Conservation (phyloP, 768 basidiomycete species). For the Hortiboletus flavorubellus region DNA sequence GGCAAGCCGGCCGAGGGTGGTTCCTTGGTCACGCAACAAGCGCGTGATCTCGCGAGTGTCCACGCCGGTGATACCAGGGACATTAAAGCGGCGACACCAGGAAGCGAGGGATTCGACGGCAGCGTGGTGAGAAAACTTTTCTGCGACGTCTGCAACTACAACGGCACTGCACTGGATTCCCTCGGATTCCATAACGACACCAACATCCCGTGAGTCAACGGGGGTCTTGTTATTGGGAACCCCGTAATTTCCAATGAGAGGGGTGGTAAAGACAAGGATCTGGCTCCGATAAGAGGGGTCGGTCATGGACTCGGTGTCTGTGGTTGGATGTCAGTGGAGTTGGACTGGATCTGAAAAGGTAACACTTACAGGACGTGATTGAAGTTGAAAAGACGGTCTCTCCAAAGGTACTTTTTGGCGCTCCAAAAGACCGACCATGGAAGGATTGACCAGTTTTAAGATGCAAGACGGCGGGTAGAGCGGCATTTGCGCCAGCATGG, state of each 20-base stretch:
- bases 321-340: slow-evolving; percentile 9
- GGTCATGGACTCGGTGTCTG: slow-evolving; percentile 99
- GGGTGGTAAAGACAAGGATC: slow-evolving; percentile 97
- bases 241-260: slow-evolving; percentile 98
- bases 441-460: slow-evolving; percentile 94
- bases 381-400: slow-evolving; percentile 99
- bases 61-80: slow-evolving; percentile 95
- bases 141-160: slow-evolving; percentile 92
- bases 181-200: slow-evolving; percentile 84
- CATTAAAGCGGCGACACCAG: slow-evolving; percentile 88
- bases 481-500: slow-evolving; percentile 46
- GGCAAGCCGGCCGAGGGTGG: slow-evolving; percentile 89
- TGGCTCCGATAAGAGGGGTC: slow-evolving; percentile 98
- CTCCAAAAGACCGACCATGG: slow-evolving; percentile 85
- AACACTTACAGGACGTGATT: slow-evolving; percentile 87
- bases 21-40: slow-evolving; percentile 93
- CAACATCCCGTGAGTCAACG: slow-evolving; percentile 71
- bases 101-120: slow-evolving; percentile 90
- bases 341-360: background rate
- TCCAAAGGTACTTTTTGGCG: slow-evolving; percentile 81
- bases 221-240: slow-evolving; percentile 81
- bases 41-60: slow-evolving; percentile 96
- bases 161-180: slow-evolving; percentile 90
- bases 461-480: slow-evolving; percentile 80
- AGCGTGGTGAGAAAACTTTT: slow-evolving; percentile 90